Percentiles rank a stretch among this genome's conserved stretches.
Conservation (phyloP, 2,329 filamentous ascomycete genomes). For the Colletotrichum liriopes region DNA sequence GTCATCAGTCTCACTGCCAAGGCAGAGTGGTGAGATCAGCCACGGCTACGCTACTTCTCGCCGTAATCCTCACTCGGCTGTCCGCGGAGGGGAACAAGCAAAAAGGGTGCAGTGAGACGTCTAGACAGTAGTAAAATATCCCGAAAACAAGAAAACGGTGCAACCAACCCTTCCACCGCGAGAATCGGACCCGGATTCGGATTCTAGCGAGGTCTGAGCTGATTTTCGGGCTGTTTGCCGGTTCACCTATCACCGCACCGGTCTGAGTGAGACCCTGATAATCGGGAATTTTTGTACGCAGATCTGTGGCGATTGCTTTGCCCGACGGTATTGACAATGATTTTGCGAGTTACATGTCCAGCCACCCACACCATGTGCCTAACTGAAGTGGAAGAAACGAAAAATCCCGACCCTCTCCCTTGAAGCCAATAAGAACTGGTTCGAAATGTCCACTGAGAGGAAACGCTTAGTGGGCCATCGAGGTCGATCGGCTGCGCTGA, state of each 20-base stretch:
- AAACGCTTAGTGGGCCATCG: not conserved
- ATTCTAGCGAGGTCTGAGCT: not conserved
- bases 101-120: not conserved
- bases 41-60: slow-evolving; percentile 7
- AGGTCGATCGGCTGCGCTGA: not conserved
- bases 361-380: not conserved
- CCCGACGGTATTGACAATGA: not conserved
- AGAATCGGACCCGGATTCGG: slow-evolving; percentile 12
- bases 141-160: slow-evolving; percentile 14
- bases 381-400: not conserved
- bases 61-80: not conserved
- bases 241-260: not conserved
- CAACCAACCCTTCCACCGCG: not conserved
- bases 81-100: slow-evolving; percentile 6
- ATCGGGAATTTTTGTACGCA: not conserved
- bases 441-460: no score
- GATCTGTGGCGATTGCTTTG: slow-evolving; percentile 6
- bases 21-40: slow-evolving; percentile 18
- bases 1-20: slow-evolving; percentile 39
- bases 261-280: slow-evolving; percentile 2
- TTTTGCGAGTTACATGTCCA: not conserved
- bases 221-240: not conserved
- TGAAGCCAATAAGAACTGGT: not conserved
- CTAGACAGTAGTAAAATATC: not conserved
- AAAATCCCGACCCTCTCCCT: not conserved